These are phyloP conservation scores for Helotiales sp. DNA, from an alignment of 2,329 filamentous ascomycete genomes.

Conservation along the genomic window DNA sequence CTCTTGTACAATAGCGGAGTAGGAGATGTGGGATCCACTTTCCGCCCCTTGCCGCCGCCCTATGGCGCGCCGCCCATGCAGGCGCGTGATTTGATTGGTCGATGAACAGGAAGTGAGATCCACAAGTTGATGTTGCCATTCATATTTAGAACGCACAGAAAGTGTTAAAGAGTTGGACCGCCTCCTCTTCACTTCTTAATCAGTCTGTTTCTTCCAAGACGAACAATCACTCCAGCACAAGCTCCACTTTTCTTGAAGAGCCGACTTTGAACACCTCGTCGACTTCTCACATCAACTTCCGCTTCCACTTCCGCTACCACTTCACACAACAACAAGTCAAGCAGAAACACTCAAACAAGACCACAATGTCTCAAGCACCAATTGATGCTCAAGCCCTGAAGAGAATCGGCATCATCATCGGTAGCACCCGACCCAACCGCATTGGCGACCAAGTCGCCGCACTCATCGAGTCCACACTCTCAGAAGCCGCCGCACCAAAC, in stretches of 20 bases:
- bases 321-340: not conserved
- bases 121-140: not conserved
- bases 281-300: too few relatives aligned
- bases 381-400: slow-evolving; percentile 6
- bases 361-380: not conserved
- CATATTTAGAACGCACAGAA: not conserved
- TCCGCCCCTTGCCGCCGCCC: slow-evolving; percentile 4
- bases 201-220: too few relatives aligned
- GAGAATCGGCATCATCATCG: slow-evolving; percentile 28
- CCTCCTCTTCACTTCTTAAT: not conserved
- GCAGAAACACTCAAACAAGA: not conserved
- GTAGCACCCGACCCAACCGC: slow-evolving; percentile 25
- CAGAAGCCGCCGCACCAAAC: slow-evolving; percentile 10
- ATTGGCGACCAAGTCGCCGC: slow-evolving; percentile 23
- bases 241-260: too few relatives aligned
- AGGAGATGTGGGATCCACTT: slow-evolving; percentile 7
- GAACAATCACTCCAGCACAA: too few relatives aligned
- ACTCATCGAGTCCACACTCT: slow-evolving; percentile 19
- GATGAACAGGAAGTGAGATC: not conserved
- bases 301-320: too few relatives aligned
- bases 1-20: too few relatives aligned
- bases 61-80: slow-evolving; percentile 11
- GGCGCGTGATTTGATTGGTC: not conserved
- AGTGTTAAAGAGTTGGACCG: not conserved
- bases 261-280: too few relatives aligned